Evolutionary conservation across 352 stramenopile species (phyloP).

Genomic region (Pythium sp.): DNA sequence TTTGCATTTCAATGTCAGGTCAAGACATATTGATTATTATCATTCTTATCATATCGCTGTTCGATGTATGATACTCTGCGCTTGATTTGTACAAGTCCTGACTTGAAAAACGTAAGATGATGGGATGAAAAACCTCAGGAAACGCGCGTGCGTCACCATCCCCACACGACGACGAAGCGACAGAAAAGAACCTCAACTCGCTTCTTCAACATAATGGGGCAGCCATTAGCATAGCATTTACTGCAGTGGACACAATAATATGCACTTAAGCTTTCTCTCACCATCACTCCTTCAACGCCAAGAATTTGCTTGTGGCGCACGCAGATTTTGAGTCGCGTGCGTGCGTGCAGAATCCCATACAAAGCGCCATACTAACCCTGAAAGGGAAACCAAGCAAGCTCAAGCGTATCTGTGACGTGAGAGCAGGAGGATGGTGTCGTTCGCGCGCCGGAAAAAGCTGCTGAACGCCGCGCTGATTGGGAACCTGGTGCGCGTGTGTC

Average conservation of each 20-base stretch:
- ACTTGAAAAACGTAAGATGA: background rate
- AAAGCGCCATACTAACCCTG: background rate
- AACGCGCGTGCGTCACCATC: constrained; percentile 5
- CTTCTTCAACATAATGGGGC: constrained; percentile 6
- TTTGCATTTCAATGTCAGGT: no score
- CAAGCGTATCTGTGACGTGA: background rate
- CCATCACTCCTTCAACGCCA: background rate
- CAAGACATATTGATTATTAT: no score
- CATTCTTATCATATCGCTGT: background rate
- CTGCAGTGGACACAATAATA: background rate
- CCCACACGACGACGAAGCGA: background rate
- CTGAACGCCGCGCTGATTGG: constrained; percentile 64
- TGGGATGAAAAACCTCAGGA: background rate
- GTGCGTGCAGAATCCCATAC: background rate
- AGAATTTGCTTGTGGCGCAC: constrained; percentile 15
- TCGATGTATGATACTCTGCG: background rate
- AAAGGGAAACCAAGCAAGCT: background rate
- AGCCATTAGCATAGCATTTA: background rate
- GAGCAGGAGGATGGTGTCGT: constrained; percentile 15
- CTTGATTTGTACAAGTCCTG: background rate
- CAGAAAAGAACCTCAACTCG: constrained; percentile 8
- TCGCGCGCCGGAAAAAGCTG: constrained; percentile 35
- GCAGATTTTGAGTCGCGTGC: background rate
- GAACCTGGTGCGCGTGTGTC: constrained; percentile 52
- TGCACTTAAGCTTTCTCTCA: background rate